Conservation (phyloP, 2,329 filamentous ascomycete species). For the Rachicladosporium sp. region DNA sequence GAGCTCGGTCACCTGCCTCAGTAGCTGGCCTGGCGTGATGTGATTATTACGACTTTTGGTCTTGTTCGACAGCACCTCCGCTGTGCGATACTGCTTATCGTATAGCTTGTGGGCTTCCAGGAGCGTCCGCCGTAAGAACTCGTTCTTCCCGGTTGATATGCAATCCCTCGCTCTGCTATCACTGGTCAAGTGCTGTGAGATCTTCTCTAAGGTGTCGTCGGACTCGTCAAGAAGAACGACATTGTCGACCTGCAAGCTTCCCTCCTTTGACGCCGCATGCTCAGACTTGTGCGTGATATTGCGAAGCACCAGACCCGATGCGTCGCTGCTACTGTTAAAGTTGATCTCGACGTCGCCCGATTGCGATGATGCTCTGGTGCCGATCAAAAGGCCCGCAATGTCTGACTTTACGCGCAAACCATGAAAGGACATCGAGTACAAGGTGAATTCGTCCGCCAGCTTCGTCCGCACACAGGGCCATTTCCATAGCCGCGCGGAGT, state of each 20-base stretch:
- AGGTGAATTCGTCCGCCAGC: slow-evolving; percentile 45
- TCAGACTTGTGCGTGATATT: too few relatives aligned
- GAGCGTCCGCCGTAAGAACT: slow-evolving; percentile 40
- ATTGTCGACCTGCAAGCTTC: slow-evolving; percentile 11
- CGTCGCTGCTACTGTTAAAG: too few relatives aligned
- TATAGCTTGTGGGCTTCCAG: slow-evolving; percentile 14
- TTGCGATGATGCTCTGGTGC: too few relatives aligned
- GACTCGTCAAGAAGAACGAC: slow-evolving; percentile 11
- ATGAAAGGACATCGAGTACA: slow-evolving; percentile 36
- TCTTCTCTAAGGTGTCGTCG: slow-evolving; percentile 39
- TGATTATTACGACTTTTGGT: slow-evolving; percentile 1
- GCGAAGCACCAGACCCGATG: too few relatives aligned
- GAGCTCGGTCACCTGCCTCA: slow-evolving; percentile 42
- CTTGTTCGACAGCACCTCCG: slow-evolving; percentile 8
- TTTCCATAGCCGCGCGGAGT: slow-evolving; percentile 50
- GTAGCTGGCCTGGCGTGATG: slow-evolving; percentile 27
- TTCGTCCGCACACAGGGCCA: slow-evolving; percentile 46
- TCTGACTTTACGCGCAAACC: too few relatives aligned
- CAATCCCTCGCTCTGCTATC: slow-evolving; percentile 16
- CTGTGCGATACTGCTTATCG: slow-evolving; percentile 13
- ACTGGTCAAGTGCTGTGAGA: slow-evolving; percentile 36
- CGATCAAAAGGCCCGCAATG: too few relatives aligned
- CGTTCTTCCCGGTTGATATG: slow-evolving; percentile 37
- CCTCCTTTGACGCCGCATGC: too few relatives aligned
- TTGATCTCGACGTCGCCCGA: too few relatives aligned